Percentiles rank a stretch among this genome's conserved stretches.
Conservation (phyloP, 2,329 filamentous ascomycete species). For the Hawksworthiomyces lignivorus region DNA sequence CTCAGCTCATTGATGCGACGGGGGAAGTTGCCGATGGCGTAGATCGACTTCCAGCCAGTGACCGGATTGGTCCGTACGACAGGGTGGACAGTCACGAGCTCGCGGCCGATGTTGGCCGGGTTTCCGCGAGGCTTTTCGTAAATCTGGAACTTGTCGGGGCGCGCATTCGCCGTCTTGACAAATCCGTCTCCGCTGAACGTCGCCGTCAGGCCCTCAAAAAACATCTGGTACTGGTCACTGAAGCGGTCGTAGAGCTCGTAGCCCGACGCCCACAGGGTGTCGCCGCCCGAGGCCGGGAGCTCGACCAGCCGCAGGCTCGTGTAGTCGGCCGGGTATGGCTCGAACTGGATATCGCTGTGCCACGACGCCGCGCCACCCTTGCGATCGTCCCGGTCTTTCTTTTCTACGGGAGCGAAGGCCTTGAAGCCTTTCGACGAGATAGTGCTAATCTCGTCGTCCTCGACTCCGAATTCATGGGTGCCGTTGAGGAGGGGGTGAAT, state of each 20-base stretch:
- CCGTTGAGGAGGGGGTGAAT: conserved; percentile 31
- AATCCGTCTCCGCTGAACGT: conserved; percentile 43
- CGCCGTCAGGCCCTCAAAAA: conserved; percentile 19
- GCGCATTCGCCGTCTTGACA: too few species aligned
- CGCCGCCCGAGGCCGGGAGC: conserved; percentile 34
- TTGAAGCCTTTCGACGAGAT: too few species aligned
- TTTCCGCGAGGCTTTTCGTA: too few species aligned
- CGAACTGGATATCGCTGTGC: conserved; percentile 27
- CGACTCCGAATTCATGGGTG: too few species aligned
- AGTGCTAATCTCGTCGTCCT: too few species aligned
- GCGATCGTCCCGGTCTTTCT: too few species aligned
- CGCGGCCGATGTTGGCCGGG: too few species aligned
- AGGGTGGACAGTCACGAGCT: too few species aligned
- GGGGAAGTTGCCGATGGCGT: conserved; percentile 21
- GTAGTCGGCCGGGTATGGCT: conserved; percentile 37
- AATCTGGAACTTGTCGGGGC: too few species aligned
- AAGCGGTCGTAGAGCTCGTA: conserved; percentile 32
- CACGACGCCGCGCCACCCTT: too few species aligned
- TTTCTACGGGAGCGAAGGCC: too few species aligned
- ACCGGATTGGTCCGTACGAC: conserved; percentile 22
- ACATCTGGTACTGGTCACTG: conserved; percentile 16
- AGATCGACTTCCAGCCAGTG: conserved; percentile 23
- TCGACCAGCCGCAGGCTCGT: conserved; percentile 33
- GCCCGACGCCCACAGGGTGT: conserved; percentile 35
- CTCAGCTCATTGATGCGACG: conserved; percentile 18